Base-by-base conservation (phyloP, 1,139 yeast genomes). In the Wickerhamomyces sp. region DNA sequence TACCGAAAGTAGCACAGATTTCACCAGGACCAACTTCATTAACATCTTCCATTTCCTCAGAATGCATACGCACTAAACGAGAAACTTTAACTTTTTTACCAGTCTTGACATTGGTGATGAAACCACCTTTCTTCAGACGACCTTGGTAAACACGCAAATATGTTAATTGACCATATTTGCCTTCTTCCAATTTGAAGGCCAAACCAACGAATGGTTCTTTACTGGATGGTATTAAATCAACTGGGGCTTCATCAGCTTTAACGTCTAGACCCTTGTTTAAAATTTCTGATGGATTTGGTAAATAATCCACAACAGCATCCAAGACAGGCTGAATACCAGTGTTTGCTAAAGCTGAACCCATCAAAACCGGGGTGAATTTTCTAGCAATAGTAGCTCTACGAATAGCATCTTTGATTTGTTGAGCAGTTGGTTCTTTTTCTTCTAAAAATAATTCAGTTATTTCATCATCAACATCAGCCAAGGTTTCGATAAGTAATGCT, bases 1-100 rank as follows among this genome's bases (percentile, higher is more conserved):
- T 85, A 66, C 99, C 99, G 58, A 94, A 92, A 47, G 98, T 92
- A 40, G 99, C 99, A 70, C 99, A 94, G 55, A 92, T 92, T 68
- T 92, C 98, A 63, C 99, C 99, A 32, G 98, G 92, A 21, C 95
- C 94, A 57, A 88, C 86, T 68, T 89, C 97, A 39, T 82, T 87
- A 38, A 89, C 94, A 62, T 92, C 99, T 69, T 90, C 97, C 97
- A 90, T 88, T 64, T 92, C 98, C 50, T 90, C 88, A 36, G 97
- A 88, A 69, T 94, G 98, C 98, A 92, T 94, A 69, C 97, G 84
- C 40, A 90, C 98, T 57, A 92, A 74, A 61, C 98, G 78, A n/a
- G 97, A 76, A 39, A 92, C 87, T 70, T 94, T 92, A 48, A 90
- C 88, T 65, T 83, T 86, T 71, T 94, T 92, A 45, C 96, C 97